phyloP scores from a whole-genome alignment of 1,139 yeast species.

The Nematodospora anomalae region DNA sequence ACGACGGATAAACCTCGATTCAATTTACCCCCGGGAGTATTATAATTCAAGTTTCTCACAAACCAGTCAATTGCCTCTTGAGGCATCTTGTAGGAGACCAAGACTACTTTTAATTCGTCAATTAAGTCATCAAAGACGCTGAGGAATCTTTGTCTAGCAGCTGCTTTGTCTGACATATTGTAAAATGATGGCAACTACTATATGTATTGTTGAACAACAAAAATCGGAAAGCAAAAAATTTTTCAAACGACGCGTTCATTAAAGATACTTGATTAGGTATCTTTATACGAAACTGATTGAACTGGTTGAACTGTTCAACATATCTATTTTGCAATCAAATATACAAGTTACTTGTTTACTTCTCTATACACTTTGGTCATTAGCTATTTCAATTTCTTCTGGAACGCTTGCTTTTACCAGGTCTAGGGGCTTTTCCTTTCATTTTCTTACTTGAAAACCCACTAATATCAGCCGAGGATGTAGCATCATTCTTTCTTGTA shows the following conservation, averaged over 20 bases:
- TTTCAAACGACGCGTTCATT: no score
- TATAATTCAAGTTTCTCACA: conserved; percentile 69
- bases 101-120: conserved; percentile 65
- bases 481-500: conserved; percentile 70
- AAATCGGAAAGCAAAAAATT: no score
- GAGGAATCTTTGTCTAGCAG: conserved; percentile 63
- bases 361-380: no score
- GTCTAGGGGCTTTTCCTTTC: conserved; percentile 48
- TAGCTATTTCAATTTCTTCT: conserved; percentile 27
- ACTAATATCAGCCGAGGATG: conserved; percentile 68
- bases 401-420: conserved; percentile 70
- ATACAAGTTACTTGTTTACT: no score
- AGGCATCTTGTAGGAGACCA: conserved; percentile 77
- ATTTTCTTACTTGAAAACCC: conserved; percentile 60
- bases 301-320: no score
- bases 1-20: conserved; percentile 96
- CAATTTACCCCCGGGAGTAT: conserved; percentile 95
- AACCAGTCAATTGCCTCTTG: conserved; percentile 88
- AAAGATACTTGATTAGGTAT: no score
- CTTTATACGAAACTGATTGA: no score
- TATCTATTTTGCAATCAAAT: no score
- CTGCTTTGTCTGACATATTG: conserved; percentile 31
- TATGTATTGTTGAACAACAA: neutral
- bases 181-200: neutral
- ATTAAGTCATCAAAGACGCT: conserved; percentile 76